phyloP scores from a whole-genome alignment of 2,329 filamentous ascomycete species.

The Colletotrichum spinosum region DNA sequence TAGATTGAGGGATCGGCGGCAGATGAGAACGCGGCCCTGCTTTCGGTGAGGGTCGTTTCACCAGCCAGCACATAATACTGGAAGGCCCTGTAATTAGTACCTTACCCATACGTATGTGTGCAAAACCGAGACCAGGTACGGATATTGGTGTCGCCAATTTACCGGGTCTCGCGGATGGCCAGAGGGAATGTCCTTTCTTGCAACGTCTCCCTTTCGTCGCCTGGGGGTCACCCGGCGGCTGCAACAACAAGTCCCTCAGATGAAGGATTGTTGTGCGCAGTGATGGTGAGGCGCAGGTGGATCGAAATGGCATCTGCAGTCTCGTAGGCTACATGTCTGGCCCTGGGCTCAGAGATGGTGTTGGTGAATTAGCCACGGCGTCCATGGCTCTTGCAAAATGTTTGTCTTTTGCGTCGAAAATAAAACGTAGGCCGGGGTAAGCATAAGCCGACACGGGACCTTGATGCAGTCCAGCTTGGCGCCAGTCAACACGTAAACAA shows the following conservation, averaged over 20 bases:
- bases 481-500: no score
- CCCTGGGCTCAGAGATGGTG: neutral
- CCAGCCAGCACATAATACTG: slow-evolving; percentile 2
- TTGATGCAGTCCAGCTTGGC: neutral
- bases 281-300: neutral
- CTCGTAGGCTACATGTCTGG: slow-evolving; percentile 9
- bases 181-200: no score
- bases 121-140: slow-evolving; percentile 8
- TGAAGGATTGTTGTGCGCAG: neutral
- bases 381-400: neutral
- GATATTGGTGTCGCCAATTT: slow-evolving; percentile 24
- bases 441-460: no score
- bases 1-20: slow-evolving; percentile 36
- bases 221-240: slow-evolving; percentile 8
- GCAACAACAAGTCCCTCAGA: slow-evolving; percentile 16
- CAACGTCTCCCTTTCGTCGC: no score
- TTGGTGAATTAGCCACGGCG: neutral
- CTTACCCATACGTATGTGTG: neutral
- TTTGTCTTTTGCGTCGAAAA: neutral
- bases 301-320: slow-evolving; percentile 1
- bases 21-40: slow-evolving; percentile 18
- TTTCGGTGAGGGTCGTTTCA: slow-evolving; percentile 23
- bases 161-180: slow-evolving; percentile 18
- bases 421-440: neutral
- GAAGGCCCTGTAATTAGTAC: slow-evolving; percentile 9